These are phyloP conservation scores for Marchantia polymorpha DNA, from an alignment of 225 moss, liverwort and hornwort species.

Conservation along the genomic window DNA sequence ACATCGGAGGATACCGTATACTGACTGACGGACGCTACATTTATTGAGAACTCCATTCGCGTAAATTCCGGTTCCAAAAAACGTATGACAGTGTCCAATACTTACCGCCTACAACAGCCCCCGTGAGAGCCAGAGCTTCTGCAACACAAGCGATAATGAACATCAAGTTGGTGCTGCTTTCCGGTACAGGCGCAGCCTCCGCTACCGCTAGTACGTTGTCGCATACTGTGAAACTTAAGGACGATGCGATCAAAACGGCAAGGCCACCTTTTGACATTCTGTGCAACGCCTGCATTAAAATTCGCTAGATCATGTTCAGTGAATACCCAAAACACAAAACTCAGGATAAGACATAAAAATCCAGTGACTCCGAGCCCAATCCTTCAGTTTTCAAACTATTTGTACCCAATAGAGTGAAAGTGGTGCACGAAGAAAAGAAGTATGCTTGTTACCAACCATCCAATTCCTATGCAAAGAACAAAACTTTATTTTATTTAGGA, in stretches of 20 bases:
- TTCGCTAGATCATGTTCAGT: not conserved
- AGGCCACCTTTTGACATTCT: not conserved
- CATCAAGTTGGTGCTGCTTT: conserved; percentile 36
- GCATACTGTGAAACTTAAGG: conserved; percentile 26
- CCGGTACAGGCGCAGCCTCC: conserved; percentile 21
- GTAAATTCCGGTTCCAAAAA: not conserved
- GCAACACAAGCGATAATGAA: conserved; percentile 40
- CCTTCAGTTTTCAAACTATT: not conserved
- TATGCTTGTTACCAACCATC: not conserved
- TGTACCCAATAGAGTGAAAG: no score
- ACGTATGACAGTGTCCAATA: not conserved
- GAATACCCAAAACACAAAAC: not conserved
- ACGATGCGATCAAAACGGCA: conserved; percentile 21
- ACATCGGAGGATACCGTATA: no score
- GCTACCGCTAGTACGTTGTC: conserved; percentile 31
- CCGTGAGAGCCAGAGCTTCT: conserved; percentile 51
- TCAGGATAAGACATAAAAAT: not conserved
- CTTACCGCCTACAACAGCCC: conserved; percentile 54
- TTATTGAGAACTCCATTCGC: not conserved
- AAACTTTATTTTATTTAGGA: no score
- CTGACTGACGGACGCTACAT: no score
- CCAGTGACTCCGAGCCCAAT: not conserved
- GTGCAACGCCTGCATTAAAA: conserved; percentile 33
- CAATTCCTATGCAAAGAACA: no score
- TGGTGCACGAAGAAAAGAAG: not conserved